Evolutionary conservation across 257 asterid genomes (phyloP).

Genomic region (Phtheirospermum japonicum): DNA sequence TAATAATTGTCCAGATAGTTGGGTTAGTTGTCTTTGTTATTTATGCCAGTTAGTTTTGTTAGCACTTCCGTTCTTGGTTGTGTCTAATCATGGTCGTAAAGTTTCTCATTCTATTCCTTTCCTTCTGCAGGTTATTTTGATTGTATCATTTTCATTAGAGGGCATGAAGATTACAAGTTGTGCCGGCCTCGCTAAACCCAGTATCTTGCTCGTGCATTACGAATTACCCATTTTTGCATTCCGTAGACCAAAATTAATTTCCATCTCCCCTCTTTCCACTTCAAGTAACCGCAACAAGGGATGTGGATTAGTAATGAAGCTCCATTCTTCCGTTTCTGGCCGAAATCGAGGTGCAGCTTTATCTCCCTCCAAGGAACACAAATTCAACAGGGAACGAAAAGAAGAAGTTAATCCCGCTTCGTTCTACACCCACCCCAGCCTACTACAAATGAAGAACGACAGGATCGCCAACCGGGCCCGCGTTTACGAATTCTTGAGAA

Average conservation of each 20-base stretch:
- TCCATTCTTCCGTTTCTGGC: conserved; percentile 49
- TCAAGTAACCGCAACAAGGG: conserved; percentile 38
- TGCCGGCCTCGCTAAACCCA: conserved; percentile 56
- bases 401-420: conserved; percentile 52
- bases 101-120: too few relatives aligned
- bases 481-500: conserved; percentile 80
- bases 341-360: conserved; percentile 37
- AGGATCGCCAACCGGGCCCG: conserved; percentile 65
- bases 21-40: too few relatives aligned
- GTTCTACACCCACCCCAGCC: conserved; percentile 77
- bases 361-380: conserved; percentile 36
- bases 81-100: too few relatives aligned
- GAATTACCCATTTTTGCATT: conserved; percentile 54
- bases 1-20: too few relatives aligned
- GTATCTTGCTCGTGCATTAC: conserved; percentile 46
- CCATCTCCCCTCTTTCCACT: conserved; percentile 37
- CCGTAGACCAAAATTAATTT: conserved; percentile 37
- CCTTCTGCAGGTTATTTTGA: neutral
- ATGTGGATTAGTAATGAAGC: conserved; percentile 37
- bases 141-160: conserved; percentile 22
- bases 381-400: conserved; percentile 31
- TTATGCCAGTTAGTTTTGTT: too few relatives aligned
- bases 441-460: conserved; percentile 74
- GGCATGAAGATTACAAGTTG: conserved; percentile 57
- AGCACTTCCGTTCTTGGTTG: too few relatives aligned